Base-by-base conservation (phyloP, 352 stramenopile species). In the Phytophthora kernoviae region DNA sequence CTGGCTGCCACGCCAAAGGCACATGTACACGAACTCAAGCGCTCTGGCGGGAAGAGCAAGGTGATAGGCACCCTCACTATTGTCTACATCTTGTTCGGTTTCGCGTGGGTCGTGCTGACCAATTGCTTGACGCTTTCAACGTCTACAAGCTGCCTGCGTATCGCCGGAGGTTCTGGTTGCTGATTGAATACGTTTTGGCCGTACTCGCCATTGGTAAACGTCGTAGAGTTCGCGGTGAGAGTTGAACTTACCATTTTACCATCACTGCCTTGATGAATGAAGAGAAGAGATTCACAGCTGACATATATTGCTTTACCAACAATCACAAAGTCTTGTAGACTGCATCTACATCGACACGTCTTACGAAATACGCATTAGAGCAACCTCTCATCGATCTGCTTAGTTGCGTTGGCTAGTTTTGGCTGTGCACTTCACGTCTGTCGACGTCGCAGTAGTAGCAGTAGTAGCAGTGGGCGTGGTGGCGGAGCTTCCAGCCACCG, bases 1-100 rank as follows among this genome's bases (percentile, higher is more conserved):
- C 9, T 68, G 71, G 33, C 52, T 88, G n/a, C 75, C 75, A 14
- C 58, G 59, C 10, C 77, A 90, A 90, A 90, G 50, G 58, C 66
- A 20, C 58, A 87, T 15, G 46, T 70, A 0, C 77, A 75, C 12
- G 41, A 68, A 18, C 47, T 87, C 20, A 70, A 83, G 54, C 58
- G 64, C 11, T 56, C 52, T 10, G 76, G 76, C 36, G 55, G 65
- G 34, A 73, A 62, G 52, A 88, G 62, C 56, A 74, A 74, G 44
- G 3, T 67, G 8, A 54, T 72, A 40, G 75, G 73, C 32, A 68
- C 34, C 0, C 32, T 79, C 9, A 81, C 73, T 5, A 49, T 75
- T 36, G 37, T 36, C 26, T 72, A 81, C 42, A 60, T 86, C 8
- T 24, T 54, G 7, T 85, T 87, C 34, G 51, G 69, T 11, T 63